Evolutionary conservation across 2,329 filamentous ascomycete species (phyloP), one percentile per base, ranked within the genome.

Genomic region (Hymenoscyphus scutula): DNA sequence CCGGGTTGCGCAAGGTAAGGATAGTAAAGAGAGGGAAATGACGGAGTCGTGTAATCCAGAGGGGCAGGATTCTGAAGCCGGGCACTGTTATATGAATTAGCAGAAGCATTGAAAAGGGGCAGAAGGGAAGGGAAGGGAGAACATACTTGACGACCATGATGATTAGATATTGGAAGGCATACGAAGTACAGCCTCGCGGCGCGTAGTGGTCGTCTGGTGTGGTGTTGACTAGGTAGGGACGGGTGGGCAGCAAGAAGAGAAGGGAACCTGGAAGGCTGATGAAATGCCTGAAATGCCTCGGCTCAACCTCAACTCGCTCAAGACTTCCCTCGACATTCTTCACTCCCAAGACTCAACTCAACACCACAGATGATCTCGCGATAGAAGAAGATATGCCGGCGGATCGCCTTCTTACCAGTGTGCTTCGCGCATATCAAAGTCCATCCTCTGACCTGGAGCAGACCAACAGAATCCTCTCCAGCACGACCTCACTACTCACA

Each of bases 1-100:
- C 79, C 77, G 32, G 80, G 78, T 64, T 76, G 75, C 7, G 81
- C 76, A 25, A 66, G 61, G 57, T 70, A 68, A 2, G 87, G 86
- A 81, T 86, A 85, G 77, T 90, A 90, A 37, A 91, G 82, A 7
- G 86, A 86, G 10, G 88, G 88, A 70, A 90, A 91, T 8, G 79
- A 70, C 10, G 88, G 88, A 7, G 82, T 81, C 41, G 76, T 71
- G 74, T 90, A 89, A 70, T 82, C 82, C 79, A 71, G 62, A 51
- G 73, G 73, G 6, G 70, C 71, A 13, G 67, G 64, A 54, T 68
- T 70, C 32, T 68, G 56, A 29, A 71, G 56, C 8, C 67, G 69
- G 29, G 68, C 54, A 45, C 73, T 73, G 53, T 17, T 27, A n/a
- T 27, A 23, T 30, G 1, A 13, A 48, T 68, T 45, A 65, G 56